Base-by-base conservation (phyloP, 2,329 filamentous ascomycete species). In the Trichoderma oligosporum region DNA sequence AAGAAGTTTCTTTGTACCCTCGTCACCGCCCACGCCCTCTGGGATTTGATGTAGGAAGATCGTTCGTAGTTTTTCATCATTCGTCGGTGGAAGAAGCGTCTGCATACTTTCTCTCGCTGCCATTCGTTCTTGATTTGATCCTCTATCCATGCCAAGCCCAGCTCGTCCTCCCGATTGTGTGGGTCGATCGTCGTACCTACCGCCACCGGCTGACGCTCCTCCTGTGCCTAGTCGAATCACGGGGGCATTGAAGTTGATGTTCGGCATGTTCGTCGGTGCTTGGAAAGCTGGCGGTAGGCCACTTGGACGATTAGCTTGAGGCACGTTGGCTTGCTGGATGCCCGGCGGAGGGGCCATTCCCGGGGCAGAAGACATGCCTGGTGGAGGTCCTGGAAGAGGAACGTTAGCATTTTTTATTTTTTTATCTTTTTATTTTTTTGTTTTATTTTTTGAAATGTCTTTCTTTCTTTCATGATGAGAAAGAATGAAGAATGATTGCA, bases 241-340 rank as follows among this genome's bases (percentile, higher is more conserved):
- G 57, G 93, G 92, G 33, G 94, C 94, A 68, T 89, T 96, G 78
- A 97, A 96, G 77, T 99, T 97, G 78, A 99, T 96, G 71, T 96
- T 95, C 51, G 93, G 91, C 82, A 97, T 89, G 70, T 94, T 96
- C 49, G 89, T 79, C 8, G 93, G 92, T 47, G 91, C 85, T 77
- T 95, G 89, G 74, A 96, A 97, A 73, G 85, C 90, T 59, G 86
- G 78, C 61, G 90, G 91, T 62, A 96, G 85, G 67, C 84, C 86
- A 72, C 83, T 89, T 71, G 89, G 89, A 78, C 89, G 86, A 76
- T 86, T 89, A 76, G 88, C 82, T 77, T 89, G 88, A 66, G 86
- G 81, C 70, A 80, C 79, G 72, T 83, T 89, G 68, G 84, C 79
- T 78, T 88, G 87, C 70, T 88, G 86, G 73, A 93, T 83, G 73